phyloP scores from a whole-genome alignment of 2,329 filamentous ascomycete species.

The Aspergillus tanneri region DNA sequence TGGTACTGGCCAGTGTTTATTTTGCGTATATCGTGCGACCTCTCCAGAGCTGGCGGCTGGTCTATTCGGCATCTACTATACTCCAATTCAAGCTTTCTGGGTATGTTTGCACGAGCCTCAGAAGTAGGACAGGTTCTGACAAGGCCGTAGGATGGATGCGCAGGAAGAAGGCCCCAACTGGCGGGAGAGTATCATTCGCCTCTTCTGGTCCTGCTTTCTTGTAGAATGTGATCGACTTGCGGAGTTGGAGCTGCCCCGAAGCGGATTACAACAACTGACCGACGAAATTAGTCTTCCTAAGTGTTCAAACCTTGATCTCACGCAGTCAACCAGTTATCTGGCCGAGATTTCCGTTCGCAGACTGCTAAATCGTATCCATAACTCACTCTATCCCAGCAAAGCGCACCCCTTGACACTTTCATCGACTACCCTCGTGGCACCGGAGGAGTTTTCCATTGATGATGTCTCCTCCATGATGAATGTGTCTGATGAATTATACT shows the following conservation, averaged over 20 bases:
- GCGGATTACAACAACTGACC: not conserved
- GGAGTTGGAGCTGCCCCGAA: constrained; percentile 2
- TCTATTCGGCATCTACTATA: not conserved
- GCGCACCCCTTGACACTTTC: not conserved
- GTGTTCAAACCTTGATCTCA: not conserved
- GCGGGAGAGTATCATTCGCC: not conserved
- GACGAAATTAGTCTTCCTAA: constrained; percentile 1
- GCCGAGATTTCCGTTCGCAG: not conserved
- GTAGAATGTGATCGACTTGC: not conserved
- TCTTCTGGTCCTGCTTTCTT: constrained; percentile 3
- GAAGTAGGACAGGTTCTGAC: not conserved
- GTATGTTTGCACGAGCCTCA: not conserved
- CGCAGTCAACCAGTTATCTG: not conserved
- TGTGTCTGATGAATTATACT: not conserved
- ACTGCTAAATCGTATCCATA: not conserved
- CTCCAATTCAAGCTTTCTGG: not conserved
- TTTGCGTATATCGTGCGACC: constrained; percentile 2
- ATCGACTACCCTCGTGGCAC: not conserved
- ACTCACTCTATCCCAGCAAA: constrained; percentile 1
- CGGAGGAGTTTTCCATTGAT: not conserved
- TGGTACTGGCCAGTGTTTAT: not conserved
- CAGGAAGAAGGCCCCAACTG: not conserved
- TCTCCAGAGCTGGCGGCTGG: not conserved
- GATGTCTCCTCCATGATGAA: not conserved
- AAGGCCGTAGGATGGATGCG: not conserved